These are phyloP conservation scores for Rhizophagus clarus DNA, from an alignment of 192 early-diverging fungal genomes.

Conservation along the genomic window DNA sequence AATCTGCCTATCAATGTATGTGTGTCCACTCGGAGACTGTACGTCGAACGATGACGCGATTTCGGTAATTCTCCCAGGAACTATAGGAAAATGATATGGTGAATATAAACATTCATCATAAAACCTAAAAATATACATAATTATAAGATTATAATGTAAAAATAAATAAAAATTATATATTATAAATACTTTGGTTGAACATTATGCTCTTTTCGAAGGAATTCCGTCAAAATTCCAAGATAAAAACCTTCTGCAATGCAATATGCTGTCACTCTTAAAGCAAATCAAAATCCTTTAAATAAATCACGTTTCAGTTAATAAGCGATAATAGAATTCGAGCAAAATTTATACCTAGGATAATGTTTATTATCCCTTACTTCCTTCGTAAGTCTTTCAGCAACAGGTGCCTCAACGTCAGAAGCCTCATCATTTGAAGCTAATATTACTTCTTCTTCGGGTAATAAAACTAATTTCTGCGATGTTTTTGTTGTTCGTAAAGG, in stretches of 20 bases:
- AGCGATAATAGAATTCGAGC: background rate
- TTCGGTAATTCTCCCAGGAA: constrained; percentile 38
- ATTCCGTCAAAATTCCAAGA: constrained; percentile 43
- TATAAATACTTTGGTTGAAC: constrained; percentile 43
- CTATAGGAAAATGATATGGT: constrained; percentile 58
- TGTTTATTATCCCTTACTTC: constrained; percentile 49
- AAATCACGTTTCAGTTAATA: background rate
- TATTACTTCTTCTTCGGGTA: constrained; percentile 58
- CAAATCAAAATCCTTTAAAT: background rate
- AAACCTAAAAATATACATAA: constrained; percentile 28
- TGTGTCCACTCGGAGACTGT: constrained; percentile 50
- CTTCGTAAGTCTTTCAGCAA: constrained; percentile 56
- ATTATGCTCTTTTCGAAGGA: constrained; percentile 50
- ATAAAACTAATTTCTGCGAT: constrained; percentile 85
- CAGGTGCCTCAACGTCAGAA: constrained; percentile 23
- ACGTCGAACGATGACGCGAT: constrained; percentile 38
- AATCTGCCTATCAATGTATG: constrained; percentile 54
- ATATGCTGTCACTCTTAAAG: constrained; percentile 69
- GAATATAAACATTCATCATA: constrained; percentile 61
- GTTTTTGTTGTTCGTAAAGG: constrained; percentile 85
- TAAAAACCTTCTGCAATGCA: constrained; percentile 72
- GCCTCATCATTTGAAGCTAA: constrained; percentile 33
- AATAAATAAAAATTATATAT: background rate
- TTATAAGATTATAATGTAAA: background rate
- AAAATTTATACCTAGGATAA: constrained; percentile 44